A percentile compares a stretch with the other conserved stretches of the same genome.
These are phyloP conservation scores for Filosporella fistucella DNA, from an alignment of 495 filamentous ascomycete species.

Conservation along the genomic window DNA sequence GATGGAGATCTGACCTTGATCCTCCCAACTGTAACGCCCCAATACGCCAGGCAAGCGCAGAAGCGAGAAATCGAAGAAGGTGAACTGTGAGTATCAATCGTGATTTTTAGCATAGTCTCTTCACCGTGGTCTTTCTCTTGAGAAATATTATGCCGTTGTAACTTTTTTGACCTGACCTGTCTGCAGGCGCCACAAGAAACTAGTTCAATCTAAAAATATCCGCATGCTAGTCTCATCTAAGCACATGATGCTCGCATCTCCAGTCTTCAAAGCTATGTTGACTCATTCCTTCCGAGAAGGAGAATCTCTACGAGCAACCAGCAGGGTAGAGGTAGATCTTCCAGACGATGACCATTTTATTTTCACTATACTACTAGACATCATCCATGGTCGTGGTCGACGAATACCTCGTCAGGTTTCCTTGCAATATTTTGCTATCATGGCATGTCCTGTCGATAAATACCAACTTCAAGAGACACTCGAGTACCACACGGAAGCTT, in stretches of 20 bases:
- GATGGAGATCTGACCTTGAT: slow-evolving; percentile 1
- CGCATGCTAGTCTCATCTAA: slow-evolving; percentile 39
- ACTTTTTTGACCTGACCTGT: too few species aligned
- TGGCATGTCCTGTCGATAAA: slow-evolving; percentile 46
- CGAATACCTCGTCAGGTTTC: slow-evolving; percentile 33
- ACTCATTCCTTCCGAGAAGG: slow-evolving; percentile 13
- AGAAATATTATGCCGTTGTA: too few species aligned
- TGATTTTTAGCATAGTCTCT: not conserved
- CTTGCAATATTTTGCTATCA: slow-evolving; percentile 42
- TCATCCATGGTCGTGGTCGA: slow-evolving; percentile 42
- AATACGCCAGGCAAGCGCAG: not conserved
- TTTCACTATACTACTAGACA: slow-evolving; percentile 25
- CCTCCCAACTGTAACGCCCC: not conserved
- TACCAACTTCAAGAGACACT: slow-evolving; percentile 14
- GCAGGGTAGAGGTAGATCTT: slow-evolving; percentile 10
- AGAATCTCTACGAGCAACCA: slow-evolving; percentile 6
- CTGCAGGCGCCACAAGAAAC: too few species aligned
- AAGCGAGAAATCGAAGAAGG: not conserved
- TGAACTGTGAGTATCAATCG: not conserved
- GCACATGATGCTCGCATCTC: slow-evolving; percentile 45
- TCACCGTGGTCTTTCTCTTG: not conserved
- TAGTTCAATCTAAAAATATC: too few species aligned
- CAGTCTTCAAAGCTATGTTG: slow-evolving; percentile 31
- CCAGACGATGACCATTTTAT: slow-evolving; percentile 11
- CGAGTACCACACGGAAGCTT: too few species aligned